phyloP scores from a whole-genome alignment of 202 grass and related monocot species.

The Eragrostis tef region DNA sequence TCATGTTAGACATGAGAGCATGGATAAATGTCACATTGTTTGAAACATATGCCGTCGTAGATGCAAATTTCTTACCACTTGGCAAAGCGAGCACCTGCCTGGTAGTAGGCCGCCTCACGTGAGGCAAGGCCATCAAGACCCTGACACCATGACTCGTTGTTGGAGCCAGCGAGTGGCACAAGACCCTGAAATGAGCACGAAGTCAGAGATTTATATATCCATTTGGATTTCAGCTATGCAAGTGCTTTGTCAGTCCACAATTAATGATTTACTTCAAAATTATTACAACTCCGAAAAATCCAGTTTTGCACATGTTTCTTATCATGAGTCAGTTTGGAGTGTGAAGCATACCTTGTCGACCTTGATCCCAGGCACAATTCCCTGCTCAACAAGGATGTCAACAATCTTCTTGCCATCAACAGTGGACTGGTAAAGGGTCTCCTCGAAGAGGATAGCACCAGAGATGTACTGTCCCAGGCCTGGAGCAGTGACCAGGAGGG shows the following conservation, averaged over 20 bases:
- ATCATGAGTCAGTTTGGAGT: constrained; percentile 1
- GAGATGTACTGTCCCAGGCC: constrained; percentile 92
- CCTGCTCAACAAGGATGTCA: constrained; percentile 78
- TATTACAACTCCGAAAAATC: background rate
- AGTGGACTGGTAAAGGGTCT: constrained; percentile 98
- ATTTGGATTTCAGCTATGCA: background rate
- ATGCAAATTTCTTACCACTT: constrained; percentile 70
- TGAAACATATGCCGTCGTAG: background rate
- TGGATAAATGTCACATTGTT: background rate
- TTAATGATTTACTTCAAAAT: background rate
- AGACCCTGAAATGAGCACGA: constrained; percentile 69
- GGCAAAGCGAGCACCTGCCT: constrained; percentile 90
- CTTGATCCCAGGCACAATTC: constrained; percentile 89
- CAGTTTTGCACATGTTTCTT: background rate
- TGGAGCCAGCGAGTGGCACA: constrained; percentile 87
- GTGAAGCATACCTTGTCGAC: constrained; percentile 79
- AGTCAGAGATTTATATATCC: background rate
- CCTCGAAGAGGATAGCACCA: constrained; percentile 94
- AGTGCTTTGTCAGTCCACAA: background rate
- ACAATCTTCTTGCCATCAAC: constrained; percentile 93
- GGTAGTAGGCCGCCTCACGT: constrained; percentile 91
- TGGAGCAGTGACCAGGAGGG: constrained; percentile 71
- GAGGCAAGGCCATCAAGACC: constrained; percentile 97
- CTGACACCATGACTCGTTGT: constrained; percentile 97
- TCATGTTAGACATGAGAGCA: constrained; percentile 13